phyloP scores from a whole-genome alignment of 768 basidiomycete genomes.

The Cystobasidiopsis lactophilus region DNA sequence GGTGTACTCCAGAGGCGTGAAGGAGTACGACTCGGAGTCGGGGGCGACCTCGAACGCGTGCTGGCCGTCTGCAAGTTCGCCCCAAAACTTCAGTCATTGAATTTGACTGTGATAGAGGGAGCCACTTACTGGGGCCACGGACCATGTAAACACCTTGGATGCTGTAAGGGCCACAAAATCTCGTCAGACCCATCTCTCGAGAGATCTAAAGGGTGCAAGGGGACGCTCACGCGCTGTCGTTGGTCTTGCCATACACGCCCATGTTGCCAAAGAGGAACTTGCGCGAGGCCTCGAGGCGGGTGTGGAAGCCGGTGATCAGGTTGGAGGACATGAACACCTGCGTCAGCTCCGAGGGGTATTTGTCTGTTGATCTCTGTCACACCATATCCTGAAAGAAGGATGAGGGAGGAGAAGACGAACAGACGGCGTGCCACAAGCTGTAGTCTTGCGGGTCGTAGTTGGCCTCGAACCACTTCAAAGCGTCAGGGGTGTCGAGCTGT shows the following conservation, averaged over 20 bases:
- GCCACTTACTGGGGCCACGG: slow-evolving; percentile 38
- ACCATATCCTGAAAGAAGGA: background rate
- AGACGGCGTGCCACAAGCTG: slow-evolving; percentile 46
- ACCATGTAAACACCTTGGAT: slow-evolving; percentile 46
- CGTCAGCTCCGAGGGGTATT: background rate
- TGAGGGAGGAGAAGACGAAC: slow-evolving; percentile 25
- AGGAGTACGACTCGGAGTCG: slow-evolving; percentile 75
- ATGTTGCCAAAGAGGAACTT: slow-evolving; percentile 88
- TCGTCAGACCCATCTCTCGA: too few relatives aligned
- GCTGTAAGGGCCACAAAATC: too few relatives aligned
- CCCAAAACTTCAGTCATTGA: background rate
- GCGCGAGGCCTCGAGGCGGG: slow-evolving; percentile 66
- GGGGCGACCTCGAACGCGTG: slow-evolving; percentile 60
- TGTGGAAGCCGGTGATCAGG: slow-evolving; percentile 82
- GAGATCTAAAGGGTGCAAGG: too few relatives aligned
- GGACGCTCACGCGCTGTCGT: slow-evolving; percentile 23
- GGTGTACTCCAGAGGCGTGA: slow-evolving; percentile 43
- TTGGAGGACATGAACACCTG: slow-evolving; percentile 76
- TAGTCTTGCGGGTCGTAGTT: slow-evolving; percentile 37
- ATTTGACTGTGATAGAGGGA: background rate
- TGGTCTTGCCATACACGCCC: slow-evolving; percentile 71
- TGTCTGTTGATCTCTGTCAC: too few relatives aligned
- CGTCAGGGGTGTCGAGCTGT: slow-evolving; percentile 37
- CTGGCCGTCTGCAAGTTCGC: slow-evolving; percentile 30
- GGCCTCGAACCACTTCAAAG: slow-evolving; percentile 91